Conservation (phyloP, 83 land plant species). For the Picea engelmannii region DNA sequence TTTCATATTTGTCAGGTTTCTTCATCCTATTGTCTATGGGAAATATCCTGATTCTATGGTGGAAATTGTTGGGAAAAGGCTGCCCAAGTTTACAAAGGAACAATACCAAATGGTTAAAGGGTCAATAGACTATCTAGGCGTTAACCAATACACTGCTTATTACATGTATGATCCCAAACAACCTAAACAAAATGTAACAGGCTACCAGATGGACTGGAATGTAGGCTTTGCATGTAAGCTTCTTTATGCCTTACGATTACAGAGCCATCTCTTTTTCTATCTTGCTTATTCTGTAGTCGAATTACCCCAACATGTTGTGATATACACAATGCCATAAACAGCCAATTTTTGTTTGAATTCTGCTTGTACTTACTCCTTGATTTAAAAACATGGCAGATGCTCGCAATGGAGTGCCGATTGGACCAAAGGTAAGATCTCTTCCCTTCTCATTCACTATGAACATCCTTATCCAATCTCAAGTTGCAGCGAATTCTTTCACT, state of each 20-base stretch:
- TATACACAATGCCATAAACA: neutral
- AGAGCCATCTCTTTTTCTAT: neutral
- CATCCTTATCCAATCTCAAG: neutral
- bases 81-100: constrained; percentile 39
- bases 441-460: neutral
- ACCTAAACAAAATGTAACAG: too few relatives aligned
- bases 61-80: constrained; percentile 33
- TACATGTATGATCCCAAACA: too few relatives aligned
- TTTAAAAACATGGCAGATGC: constrained; percentile 22
- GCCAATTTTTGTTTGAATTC: neutral
- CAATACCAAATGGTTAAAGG: constrained; percentile 40
- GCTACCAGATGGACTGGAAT: too few relatives aligned
- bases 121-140: too few relatives aligned
- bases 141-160: too few relatives aligned
- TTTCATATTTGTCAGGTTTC: constrained; percentile 18
- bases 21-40: constrained; percentile 44
- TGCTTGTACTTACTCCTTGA: neutral
- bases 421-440: constrained; percentile 50
- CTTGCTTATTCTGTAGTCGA: neutral
- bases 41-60: constrained; percentile 47
- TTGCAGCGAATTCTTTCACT: neutral
- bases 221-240: too few relatives aligned
- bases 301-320: neutral
- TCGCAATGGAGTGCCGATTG: constrained; percentile 59
- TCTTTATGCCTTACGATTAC: neutral